Base-by-base conservation (phyloP, 371 early-diverging fungal genomes). In the Synchytrium microbalum region DNA sequence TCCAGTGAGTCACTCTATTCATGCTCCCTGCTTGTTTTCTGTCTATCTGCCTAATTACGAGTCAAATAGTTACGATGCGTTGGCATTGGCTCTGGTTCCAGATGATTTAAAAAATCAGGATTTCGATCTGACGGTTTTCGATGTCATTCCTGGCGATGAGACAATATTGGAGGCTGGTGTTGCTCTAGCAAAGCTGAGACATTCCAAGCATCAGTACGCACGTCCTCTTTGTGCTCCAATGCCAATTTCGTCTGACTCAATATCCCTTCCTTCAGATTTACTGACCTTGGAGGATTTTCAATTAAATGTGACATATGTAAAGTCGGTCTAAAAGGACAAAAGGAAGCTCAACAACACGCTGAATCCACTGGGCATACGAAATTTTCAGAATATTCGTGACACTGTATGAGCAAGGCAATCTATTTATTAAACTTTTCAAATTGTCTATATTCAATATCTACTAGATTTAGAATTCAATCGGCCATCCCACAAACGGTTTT, bases 91-190 rank as follows among this genome's bases (percentile, higher is more conserved):
- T 0, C 71, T 76, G 0, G n/a, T n/a, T n/a, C 30, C 46, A n/a
- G 56, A 30, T 2, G 66, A 52, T 19, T 67, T 70, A 3, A 67
- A 77, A 0, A 19, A 5, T 10, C 51, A 30, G 26, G 79, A 76
- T 16, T 80, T 78, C 71, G 86, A 87, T 61, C 69, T 73, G 64
- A 83, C 81, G 2, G 62, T 70, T 61, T 87, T 87, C 60, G 63
- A 59, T 0, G 67, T 61, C 19, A 67, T 26, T 19, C 67, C 65
- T 8, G 70, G 32, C 10, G 72, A 69, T 3, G 62, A 60, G 19
- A 62, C 66, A 13, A 29, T 71, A 2, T 33, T 64, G 54, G 80
- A 76, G 0, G 69, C 68, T 1, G 59, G 24, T 46, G 23, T 46
- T 52, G 53, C 8, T 31, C 19, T 59, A 2, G 3, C 53, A 57